Evolutionary conservation across 805 yeast species (phyloP), one percentile per base, ranked within the genome.

Genomic region (Hanseniaspora meyeri): DNA sequence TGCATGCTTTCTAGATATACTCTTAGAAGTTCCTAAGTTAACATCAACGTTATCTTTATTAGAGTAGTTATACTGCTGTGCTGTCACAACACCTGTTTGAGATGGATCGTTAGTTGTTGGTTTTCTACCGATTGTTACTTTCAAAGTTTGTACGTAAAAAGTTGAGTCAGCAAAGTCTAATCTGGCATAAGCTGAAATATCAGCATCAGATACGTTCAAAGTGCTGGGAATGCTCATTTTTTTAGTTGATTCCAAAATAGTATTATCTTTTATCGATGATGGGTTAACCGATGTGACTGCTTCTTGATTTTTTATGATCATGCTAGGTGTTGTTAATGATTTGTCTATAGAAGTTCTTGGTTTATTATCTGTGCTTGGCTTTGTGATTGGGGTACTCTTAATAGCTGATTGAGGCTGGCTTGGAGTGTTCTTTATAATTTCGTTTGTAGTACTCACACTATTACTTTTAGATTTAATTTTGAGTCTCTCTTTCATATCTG

Each of bases 121-220:
- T 58, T 87, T 78, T 62, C 98, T 77, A n/a, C 98, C 98, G 46
- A 93, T 73, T 9, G 91, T 78, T 1, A 91, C 96, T 68, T 93
- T 97, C 65, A 93, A 75, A 1, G 98, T 93, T 70, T 93, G 98
- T 11, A 93, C 96, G 63, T 91, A 93, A 66, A 93, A 93, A 2
- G 96, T 90, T 67, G 85, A 91, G 60, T 87, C 81, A 59, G 87
- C 96, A 68, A 93, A 93, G 67, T 93, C 97, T 42, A 93, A 72
- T 62, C 89, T 73, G 1, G 93, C 93, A 67, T 74, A 74, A 1
- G 77, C 78, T 4, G 74, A 70, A 10, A 74, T 75, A 47, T 73
- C 72, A 4, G 77, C 36, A 37, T 42, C 52, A 14, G 38, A 29
- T 8, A 29, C 37, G 34, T 54, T 43, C 16, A 54, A 17, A 1